Percentiles rank a stretch among this genome's conserved stretches.
Conservation (phyloP, 306 rosid genomes). For the Purshia tridentata region DNA sequence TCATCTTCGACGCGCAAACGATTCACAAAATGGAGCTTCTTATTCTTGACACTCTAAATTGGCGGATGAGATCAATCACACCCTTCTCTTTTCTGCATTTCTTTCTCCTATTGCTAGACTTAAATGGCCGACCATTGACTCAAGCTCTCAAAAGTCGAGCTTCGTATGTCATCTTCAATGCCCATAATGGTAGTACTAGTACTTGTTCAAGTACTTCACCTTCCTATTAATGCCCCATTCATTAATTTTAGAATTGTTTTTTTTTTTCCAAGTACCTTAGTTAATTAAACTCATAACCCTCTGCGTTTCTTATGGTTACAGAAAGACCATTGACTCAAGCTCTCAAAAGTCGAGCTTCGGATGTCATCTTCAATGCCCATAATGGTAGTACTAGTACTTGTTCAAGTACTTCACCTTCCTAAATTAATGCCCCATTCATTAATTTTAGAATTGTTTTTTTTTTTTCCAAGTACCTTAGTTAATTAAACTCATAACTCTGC, state of each 20-base stretch:
- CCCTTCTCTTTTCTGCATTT: conserved; percentile 68
- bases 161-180: conserved; percentile 54
- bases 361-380: conserved; percentile 30
- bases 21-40: conserved; percentile 63
- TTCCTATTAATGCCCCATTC: neutral
- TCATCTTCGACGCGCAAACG: conserved; percentile 43
- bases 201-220: conserved; percentile 4
- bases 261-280: too few species aligned
- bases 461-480: too few species aligned
- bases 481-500: neutral
- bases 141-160: conserved; percentile 55
- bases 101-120: conserved; percentile 45
- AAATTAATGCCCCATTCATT: neutral
- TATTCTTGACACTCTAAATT: conserved; percentile 58
- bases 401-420: neutral
- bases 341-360: too few species aligned
- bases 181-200: conserved; percentile 51
- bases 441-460: neutral
- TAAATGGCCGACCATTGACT: conserved; percentile 38
- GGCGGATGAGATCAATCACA: conserved; percentile 79
- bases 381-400: conserved; percentile 41
- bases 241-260: neutral
- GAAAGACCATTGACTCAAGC: conserved; percentile 33
- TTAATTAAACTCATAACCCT: neutral
- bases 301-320: conserved; percentile 27